Evolutionary conservation across 139 green algal species (phyloP), one percentile per base, ranked within the genome.

Genomic region (Picochlorum costavermella): DNA sequence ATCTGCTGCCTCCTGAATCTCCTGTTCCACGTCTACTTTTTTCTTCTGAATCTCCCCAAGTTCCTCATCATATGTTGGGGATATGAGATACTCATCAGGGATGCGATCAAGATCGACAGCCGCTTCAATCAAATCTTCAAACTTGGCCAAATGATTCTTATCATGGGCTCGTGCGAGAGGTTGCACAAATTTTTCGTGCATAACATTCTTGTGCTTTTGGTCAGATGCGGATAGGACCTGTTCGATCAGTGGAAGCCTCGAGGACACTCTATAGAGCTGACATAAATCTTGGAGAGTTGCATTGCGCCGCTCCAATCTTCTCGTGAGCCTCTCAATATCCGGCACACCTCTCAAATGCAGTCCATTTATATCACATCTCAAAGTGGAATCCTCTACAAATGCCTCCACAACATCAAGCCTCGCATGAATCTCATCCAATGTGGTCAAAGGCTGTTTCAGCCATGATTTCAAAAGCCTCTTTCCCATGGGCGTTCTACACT

Each of bases 61-160:
- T n/a, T 56, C 73, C 25, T 70, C 31, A 68, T 95, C 86, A 61
- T 96, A 98, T 13, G 65, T 69, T 8, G 91, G 60, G 12, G 61
- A 67, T 55, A 98, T 92, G 30, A 96, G 73, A 75, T 96, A 98
- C 78, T 99, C 92, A 31, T 97, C 87, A 3, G 90, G 90, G 29
- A 97, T 79, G 5, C 75, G 71, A 9, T 95, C 87, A 51, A 96
- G 74, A 73, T 99, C 94, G 2, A 99, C 56, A 2, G 87, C 86
- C 1, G 90, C 86, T 74, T 98, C 92, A 40, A 95, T 67, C 64
- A 99, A 85, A 62, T 88, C 79, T 81, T 99, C 94, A 84, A 96
- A 99, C 69, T 93, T 92, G 45, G 63, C 67, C 59, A 99, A 83
- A 56, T 92, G 82, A 26, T 95, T 85, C 3, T 61, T 61, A 17